These are phyloP conservation scores for Vigna radiata DNA, from an alignment of 306 rosid genomes.

Conservation along the genomic window DNA sequence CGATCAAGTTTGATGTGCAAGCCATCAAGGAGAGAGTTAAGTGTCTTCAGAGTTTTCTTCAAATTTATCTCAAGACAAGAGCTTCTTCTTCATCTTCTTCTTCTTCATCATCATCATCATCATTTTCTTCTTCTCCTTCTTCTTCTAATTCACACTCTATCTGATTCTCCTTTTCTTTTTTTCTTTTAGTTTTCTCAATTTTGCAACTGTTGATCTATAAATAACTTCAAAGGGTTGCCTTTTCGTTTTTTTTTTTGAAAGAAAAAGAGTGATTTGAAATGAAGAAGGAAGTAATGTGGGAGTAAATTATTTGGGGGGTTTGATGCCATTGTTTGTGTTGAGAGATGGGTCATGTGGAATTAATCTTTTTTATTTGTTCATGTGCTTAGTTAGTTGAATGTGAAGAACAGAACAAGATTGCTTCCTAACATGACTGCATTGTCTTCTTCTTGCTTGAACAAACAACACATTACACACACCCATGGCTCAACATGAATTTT, in stretches of 20 bases:
- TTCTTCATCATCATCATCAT: too few species aligned
- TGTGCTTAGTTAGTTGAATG: constrained; percentile 1
- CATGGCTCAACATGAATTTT: background rate
- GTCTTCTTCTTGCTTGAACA: constrained; percentile 29
- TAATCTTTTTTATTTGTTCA: background rate
- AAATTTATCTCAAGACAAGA: constrained; percentile 42
- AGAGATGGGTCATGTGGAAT: constrained; percentile 23
- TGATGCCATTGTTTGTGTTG: constrained; percentile 8
- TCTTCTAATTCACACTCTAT: background rate
- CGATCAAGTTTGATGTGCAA: constrained; percentile 37
- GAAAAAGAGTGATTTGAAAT: background rate
- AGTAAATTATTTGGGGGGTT: constrained; percentile 14
- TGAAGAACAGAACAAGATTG: constrained; percentile 12
- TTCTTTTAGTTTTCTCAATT: background rate
- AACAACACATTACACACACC: background rate
- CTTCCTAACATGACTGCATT: constrained; percentile 8
- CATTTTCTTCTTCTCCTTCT: background rate
- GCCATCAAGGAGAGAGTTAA: constrained; percentile 39
- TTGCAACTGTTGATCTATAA: constrained; percentile 32
- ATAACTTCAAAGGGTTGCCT: constrained; percentile 20
- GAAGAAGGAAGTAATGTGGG: background rate
- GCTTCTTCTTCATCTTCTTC: background rate
- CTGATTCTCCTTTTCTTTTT: background rate
- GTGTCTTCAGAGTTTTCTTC: constrained; percentile 44
- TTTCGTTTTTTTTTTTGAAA: background rate